Conservation (phyloP, 768 basidiomycete genomes). For the Serendipita sp. region DNA sequence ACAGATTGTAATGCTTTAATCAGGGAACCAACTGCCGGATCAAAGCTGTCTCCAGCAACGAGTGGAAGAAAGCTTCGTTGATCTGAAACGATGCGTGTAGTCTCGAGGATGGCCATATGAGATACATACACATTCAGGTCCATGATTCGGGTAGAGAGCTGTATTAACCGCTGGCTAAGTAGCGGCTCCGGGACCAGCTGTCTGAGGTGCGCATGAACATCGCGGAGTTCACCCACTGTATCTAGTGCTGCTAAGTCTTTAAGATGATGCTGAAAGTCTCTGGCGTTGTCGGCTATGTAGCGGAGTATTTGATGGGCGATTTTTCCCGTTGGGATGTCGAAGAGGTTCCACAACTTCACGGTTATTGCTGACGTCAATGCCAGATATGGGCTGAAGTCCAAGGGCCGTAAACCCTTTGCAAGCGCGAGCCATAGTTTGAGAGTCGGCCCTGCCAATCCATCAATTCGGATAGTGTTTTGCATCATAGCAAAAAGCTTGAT, state of each 20-base stretch:
- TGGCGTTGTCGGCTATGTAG: constrained; percentile 48
- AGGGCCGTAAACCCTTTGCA: constrained; percentile 44
- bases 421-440: constrained; percentile 70
- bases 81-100: constrained; percentile 26
- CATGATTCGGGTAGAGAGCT: not conserved
- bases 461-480: constrained; percentile 69
- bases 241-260: constrained; percentile 18
- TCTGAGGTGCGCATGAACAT: constrained; percentile 43
- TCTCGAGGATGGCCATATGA: constrained; percentile 28
- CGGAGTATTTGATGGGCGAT: constrained; percentile 46
- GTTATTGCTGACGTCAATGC: constrained; percentile 79
- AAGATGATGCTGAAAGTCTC: constrained; percentile 39
- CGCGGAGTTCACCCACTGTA: constrained; percentile 65
- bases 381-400: constrained; percentile 68
- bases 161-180: constrained; percentile 11
- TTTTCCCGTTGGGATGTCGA: constrained; percentile 36
- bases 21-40: constrained; percentile 54
- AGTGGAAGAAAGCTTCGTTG: constrained; percentile 35
- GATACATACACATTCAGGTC: constrained; percentile 4
- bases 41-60: constrained; percentile 76
- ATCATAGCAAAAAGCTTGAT: constrained; percentile 86
- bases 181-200: not conserved
- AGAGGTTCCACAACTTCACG: constrained; percentile 55
- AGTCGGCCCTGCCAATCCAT: constrained; percentile 62
- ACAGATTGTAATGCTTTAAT: constrained; percentile 50